These are phyloP conservation scores for Alternaria triticina DNA, from an alignment of 2,329 filamentous ascomycete species.

Conservation along the genomic window DNA sequence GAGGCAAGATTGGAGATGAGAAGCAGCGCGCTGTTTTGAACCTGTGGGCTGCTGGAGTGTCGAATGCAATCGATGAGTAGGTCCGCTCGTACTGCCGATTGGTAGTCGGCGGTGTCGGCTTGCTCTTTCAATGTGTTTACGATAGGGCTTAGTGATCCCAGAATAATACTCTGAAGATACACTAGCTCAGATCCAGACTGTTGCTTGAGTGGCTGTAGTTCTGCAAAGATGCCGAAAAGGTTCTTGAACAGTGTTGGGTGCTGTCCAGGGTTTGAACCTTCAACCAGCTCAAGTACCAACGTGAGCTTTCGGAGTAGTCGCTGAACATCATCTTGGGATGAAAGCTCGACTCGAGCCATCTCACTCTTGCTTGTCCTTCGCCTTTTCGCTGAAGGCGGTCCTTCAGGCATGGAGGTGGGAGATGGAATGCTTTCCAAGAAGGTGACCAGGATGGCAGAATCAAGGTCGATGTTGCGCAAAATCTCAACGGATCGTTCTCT, in stretches of 20 bases:
- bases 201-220: slow-evolving; percentile 83
- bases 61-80: slow-evolving; percentile 93
- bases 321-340: slow-evolving; percentile 70
- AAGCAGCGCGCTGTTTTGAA: slow-evolving; percentile 89
- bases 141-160: slow-evolving; percentile 83
- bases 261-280: slow-evolving; percentile 75
- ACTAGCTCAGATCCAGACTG: slow-evolving; percentile 85
- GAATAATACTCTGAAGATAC: slow-evolving; percentile 84
- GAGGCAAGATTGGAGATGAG: slow-evolving; percentile 86
- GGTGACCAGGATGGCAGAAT: slow-evolving; percentile 72
- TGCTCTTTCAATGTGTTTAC: slow-evolving; percentile 73
- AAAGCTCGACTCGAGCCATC: slow-evolving; percentile 65
- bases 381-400: slow-evolving; percentile 77
- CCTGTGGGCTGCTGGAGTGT: slow-evolving; percentile 87
- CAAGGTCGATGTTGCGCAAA: slow-evolving; percentile 74
- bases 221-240: slow-evolving; percentile 83
- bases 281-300: slow-evolving; percentile 86
- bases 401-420: slow-evolving; percentile 73
- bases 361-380: slow-evolving; percentile 79
- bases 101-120: slow-evolving; percentile 69
- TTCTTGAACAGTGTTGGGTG: slow-evolving; percentile 78
- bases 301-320: slow-evolving; percentile 77
- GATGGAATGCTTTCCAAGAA: slow-evolving; percentile 79
- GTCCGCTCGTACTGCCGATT: slow-evolving; percentile 82
- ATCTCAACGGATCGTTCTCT: slow-evolving; percentile 70